Base-by-base conservation (phyloP, 345 rosid species). In the Pelargonium nanum region DNA sequence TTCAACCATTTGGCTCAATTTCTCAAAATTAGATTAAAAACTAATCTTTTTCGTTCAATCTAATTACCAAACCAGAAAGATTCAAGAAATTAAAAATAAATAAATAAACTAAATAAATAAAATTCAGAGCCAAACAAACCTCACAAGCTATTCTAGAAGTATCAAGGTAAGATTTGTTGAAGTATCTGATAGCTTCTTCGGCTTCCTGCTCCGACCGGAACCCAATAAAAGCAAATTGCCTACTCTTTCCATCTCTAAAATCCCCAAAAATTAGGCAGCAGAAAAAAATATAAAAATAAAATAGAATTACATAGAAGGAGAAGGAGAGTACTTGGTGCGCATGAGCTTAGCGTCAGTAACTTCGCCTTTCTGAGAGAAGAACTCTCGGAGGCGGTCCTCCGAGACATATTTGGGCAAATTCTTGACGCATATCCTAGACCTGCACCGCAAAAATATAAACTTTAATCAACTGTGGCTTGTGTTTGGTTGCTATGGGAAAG, bases 341-440 rank as follows among this genome's bases (percentile, higher is more conserved):
- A 89, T 81, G 23, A 85, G 74, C 77, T 80, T 87, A 26, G 78
- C 85, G 34, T 89, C 97, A 0, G 91, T 93, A 34, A 87, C 73
- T 71, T 93, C 97, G 62, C 94, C 97, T 59, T 84, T 89, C 79
- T 73, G 76, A 1, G 99, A 87, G 66, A 87, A 87, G 23, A 74
- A 19, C 22, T 84, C 90, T 5, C 88, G 80, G 26, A 93, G 77
- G 22, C 83, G 83, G 58, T 79, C 87, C 77, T 80, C 97, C 13
- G 68, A 66, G 54, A 81, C 78, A 62, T 78, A 68, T 63, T 79
- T 85, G 4, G 99, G 91, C 65, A 93, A 75, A 74, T 78, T 84
- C 76, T 89, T 93, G 57, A 89, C 88, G 59, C 88, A 83, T 20
- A 93, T 85, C 60, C 97, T 80, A 19, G 99, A 89, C 99, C 96